These are phyloP conservation scores for Quercus lobata DNA, from an alignment of 331 rosid species.

Conservation along the genomic window DNA sequence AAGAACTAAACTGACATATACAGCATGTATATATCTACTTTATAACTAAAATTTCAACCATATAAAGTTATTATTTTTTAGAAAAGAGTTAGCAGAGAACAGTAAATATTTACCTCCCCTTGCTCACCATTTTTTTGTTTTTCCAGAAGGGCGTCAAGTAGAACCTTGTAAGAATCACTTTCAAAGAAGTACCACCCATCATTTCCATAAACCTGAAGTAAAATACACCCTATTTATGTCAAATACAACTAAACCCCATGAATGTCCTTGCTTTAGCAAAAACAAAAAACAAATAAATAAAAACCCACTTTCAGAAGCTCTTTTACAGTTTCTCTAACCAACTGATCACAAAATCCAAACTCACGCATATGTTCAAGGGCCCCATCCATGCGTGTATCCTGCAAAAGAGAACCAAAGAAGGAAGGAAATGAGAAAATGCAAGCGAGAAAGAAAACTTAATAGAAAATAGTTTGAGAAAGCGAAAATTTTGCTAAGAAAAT, in stretches of 20 bases:
- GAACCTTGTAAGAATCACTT: conserved; percentile 44
- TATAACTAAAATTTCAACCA: too few relatives aligned
- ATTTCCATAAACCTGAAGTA: conserved; percentile 54
- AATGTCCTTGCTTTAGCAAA: conserved; percentile 1
- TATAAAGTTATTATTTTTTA: too few relatives aligned
- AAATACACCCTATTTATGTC: background rate
- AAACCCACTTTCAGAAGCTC: conserved; percentile 53
- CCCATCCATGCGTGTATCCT: conserved; percentile 52
- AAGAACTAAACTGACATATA: too few relatives aligned
- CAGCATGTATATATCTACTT: too few relatives aligned
- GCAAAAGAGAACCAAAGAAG: background rate
- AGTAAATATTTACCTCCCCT: conserved; percentile 21
- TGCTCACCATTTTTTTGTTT: conserved; percentile 17
- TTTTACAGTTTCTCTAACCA: conserved; percentile 29
- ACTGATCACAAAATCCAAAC: conserved; percentile 27
- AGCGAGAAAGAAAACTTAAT: too few relatives aligned
- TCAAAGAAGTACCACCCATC: conserved; percentile 66
- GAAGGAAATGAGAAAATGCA: background rate
- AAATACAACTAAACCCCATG: background rate
- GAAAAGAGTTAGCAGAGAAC: too few relatives aligned
- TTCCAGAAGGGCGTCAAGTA: conserved; percentile 42
- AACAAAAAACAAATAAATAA: background rate
- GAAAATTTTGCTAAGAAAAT: background rate
- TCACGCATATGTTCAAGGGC: conserved; percentile 58
- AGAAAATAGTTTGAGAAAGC: background rate